Evolutionary conservation across 176 grass and related monocot genomes (phyloP).

Genomic region (Bolboschoenus planiculmis): DNA sequence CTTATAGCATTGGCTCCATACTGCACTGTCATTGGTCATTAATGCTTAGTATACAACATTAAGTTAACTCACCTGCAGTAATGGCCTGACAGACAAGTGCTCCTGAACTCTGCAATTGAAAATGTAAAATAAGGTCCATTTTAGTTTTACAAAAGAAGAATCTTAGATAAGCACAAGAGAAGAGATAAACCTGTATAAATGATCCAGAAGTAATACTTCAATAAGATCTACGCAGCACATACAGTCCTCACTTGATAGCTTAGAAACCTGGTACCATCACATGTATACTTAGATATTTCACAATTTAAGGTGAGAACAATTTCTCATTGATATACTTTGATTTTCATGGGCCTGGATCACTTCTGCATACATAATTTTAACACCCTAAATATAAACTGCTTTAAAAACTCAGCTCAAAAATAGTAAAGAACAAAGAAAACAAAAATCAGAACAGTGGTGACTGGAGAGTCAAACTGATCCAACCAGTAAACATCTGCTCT

Average conservation of each 20-base stretch:
- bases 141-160: background rate
- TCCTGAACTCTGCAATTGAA: slow-evolving; percentile 62
- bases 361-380: background rate
- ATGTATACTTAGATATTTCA: background rate
- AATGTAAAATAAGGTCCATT: background rate
- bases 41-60: slow-evolving; percentile 13
- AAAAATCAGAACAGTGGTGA: background rate
- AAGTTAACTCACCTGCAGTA: slow-evolving; percentile 56
- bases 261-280: slow-evolving; percentile 50
- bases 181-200: slow-evolving; percentile 52
- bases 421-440: background rate
- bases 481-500: background rate
- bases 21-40: background rate
- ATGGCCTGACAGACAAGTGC: slow-evolving; percentile 57
- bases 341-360: background rate
- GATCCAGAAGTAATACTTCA: slow-evolving; percentile 70
- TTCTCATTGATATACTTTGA: background rate
- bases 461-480: background rate
- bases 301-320: background rate
- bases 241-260: slow-evolving; percentile 85
- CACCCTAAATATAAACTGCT: background rate
- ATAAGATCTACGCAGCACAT: slow-evolving; percentile 67
- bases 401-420: background rate
- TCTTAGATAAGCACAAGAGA: background rate
- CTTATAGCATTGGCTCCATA: background rate